Evolutionary conservation across 352 stramenopile species (phyloP).

Genomic region (Phytophthora multivora): DNA sequence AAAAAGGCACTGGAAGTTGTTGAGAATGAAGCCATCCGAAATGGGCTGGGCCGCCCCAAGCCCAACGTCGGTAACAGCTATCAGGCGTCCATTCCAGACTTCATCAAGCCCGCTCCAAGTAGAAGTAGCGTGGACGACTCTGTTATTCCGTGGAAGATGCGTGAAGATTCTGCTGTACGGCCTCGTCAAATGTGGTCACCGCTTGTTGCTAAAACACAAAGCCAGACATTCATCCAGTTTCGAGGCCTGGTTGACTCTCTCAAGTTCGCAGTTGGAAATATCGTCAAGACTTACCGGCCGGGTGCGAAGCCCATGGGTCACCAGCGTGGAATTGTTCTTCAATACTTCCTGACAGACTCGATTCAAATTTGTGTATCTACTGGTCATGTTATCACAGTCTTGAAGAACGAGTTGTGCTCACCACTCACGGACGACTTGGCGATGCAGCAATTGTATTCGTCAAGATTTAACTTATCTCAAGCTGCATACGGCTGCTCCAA

Average conservation of each 20-base stretch:
- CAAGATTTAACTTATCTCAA: conserved; percentile 75
- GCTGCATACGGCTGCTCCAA: conserved; percentile 60
- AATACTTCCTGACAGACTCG: conserved; percentile 44
- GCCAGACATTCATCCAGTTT: conserved; percentile 57
- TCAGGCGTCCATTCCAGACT: conserved; percentile 57
- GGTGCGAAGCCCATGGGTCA: conserved; percentile 47
- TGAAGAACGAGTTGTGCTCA: conserved; percentile 72
- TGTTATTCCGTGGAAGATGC: conserved; percentile 40
- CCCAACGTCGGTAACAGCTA: conserved; percentile 70
- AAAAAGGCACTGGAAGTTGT: conserved; percentile 75
- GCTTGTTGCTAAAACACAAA: conserved; percentile 50
- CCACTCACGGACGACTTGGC: conserved; percentile 73
- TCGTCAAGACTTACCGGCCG: conserved; percentile 64
- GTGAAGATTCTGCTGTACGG: conserved; percentile 21
- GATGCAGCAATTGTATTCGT: conserved; percentile 64
- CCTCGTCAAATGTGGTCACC: conserved; percentile 75
- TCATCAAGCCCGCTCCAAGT: conserved; percentile 29
- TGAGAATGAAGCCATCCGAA: conserved; percentile 74
- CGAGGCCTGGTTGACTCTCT: conserved; percentile 56
- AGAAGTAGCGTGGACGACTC: conserved; percentile 20
- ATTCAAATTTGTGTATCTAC: conserved; percentile 68
- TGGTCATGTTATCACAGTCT: conserved; percentile 43
- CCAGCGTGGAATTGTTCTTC: conserved; percentile 68
- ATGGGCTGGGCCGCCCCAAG: conserved; percentile 60
- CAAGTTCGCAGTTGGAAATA: conserved; percentile 68